Evolutionary conservation across 805 yeast species (phyloP).

Genomic region (Zygosaccharomyces lentus): DNA sequence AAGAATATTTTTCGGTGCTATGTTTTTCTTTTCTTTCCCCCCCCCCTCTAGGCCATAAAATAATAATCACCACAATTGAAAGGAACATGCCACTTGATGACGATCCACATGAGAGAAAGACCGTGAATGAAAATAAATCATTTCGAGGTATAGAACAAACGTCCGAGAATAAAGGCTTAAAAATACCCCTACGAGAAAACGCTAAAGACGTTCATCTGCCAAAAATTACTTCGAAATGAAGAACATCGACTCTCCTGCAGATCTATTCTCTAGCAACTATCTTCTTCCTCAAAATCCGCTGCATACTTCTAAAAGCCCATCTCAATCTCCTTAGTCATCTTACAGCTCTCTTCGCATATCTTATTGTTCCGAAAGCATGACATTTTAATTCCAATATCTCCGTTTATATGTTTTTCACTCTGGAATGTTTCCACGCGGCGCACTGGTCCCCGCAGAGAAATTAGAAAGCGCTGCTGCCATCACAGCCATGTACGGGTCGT

Average conservation of each 20-base stretch:
- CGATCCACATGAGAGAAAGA: neutral
- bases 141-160: neutral
- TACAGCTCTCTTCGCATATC: neutral
- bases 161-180: neutral
- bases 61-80: too few relatives aligned
- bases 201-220: neutral
- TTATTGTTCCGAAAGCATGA: neutral
- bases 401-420: conserved; percentile 3
- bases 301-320: neutral
- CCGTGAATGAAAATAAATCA: neutral
- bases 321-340: neutral
- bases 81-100: too few relatives aligned
- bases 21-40: too few relatives aligned
- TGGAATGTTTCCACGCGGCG: neutral
- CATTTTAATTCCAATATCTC: neutral
- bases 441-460: too few relatives aligned
- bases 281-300: neutral
- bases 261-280: neutral
- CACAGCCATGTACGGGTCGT: too few relatives aligned
- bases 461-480: too few relatives aligned
- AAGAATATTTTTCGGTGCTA: too few relatives aligned
- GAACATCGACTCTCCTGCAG: neutral
- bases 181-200: neutral
- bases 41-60: too few relatives aligned
- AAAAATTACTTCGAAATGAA: neutral